Evolutionary conservation across 1,139 yeast genomes (phyloP).

Genomic region (Pichia sp.): DNA sequence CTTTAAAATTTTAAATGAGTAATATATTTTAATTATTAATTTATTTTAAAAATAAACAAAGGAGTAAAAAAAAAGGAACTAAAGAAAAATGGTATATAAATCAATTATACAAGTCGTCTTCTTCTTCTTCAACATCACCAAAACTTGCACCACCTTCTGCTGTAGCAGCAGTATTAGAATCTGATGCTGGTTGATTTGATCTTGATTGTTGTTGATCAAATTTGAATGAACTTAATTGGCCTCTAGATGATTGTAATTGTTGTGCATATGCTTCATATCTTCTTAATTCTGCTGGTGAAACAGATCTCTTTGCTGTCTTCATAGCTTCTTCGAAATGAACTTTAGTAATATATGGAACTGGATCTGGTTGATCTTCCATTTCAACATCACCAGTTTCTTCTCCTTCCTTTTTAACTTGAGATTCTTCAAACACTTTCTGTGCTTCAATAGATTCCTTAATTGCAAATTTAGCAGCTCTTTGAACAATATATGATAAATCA

Average conservation of each 20-base stretch:
- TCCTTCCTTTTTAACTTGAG: conserved; percentile 37
- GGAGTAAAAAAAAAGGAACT: too few relatives aligned
- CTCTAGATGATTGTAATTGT: conserved; percentile 92
- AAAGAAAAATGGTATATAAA: neutral
- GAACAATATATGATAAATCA: conserved; percentile 93
- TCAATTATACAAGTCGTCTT: conserved; percentile 85
- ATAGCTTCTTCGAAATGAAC: conserved; percentile 91
- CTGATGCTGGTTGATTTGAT: conserved; percentile 5
- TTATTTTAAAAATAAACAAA: too few relatives aligned
- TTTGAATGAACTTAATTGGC: conserved; percentile 74
- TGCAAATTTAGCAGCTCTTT: conserved; percentile 97
- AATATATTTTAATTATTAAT: too few relatives aligned
- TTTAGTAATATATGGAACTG: conserved; percentile 91
- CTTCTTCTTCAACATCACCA: conserved; percentile 60
- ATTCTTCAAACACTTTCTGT: conserved; percentile 47
- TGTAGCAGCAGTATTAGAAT: conserved; percentile 21
- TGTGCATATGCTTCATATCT: conserved; percentile 98
- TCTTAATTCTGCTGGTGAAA: conserved; percentile 93
- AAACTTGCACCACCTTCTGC: conserved; percentile 34
- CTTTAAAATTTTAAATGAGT: too few relatives aligned
- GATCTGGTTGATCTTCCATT: conserved; percentile 71
- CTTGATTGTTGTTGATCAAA: conserved; percentile 48
- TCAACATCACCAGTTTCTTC: conserved; percentile 48
- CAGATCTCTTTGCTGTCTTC: conserved; percentile 98
- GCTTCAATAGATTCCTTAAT: conserved; percentile 97